Percentiles rank a stretch among this genome's conserved stretches.
phyloP scores from a whole-genome alignment of 2,329 filamentous ascomycete genomes.

The Cadophora gregata region DNA sequence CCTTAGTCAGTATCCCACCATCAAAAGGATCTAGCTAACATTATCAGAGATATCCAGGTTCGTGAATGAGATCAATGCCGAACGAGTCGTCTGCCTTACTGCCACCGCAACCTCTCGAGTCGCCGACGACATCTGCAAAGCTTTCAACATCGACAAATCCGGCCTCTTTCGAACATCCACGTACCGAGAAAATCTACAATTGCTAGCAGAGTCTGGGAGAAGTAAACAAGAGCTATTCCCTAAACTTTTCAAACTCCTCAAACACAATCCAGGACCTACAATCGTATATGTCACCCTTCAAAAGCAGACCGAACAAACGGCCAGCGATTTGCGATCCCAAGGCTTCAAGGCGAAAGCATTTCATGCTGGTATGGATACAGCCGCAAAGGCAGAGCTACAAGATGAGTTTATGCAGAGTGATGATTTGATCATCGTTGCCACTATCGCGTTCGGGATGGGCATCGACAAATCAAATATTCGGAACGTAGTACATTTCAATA shows the following conservation, averaged over 20 bases:
- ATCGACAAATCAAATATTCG: slow-evolving; percentile 63
- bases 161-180: slow-evolving; percentile 64
- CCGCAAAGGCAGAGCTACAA: slow-evolving; percentile 53
- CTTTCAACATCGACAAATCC: slow-evolving; percentile 54
- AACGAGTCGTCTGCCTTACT: slow-evolving; percentile 64
- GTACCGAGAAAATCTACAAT: slow-evolving; percentile 60
- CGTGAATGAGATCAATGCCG: slow-evolving; percentile 58
- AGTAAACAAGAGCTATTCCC: slow-evolving; percentile 53
- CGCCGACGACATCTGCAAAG: slow-evolving; percentile 58
- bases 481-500: slow-evolving; percentile 59
- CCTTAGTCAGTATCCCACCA: slow-evolving; percentile 47
- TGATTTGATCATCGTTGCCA: slow-evolving; percentile 57
- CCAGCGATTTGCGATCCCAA: slow-evolving; percentile 45
- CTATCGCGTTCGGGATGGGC: slow-evolving; percentile 66
- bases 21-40: slow-evolving; percentile 16
- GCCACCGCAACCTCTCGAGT: slow-evolving; percentile 64
- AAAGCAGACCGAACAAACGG: slow-evolving; percentile 55
- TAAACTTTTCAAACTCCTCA: slow-evolving; percentile 55
- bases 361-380: slow-evolving; percentile 56
- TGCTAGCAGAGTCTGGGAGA: slow-evolving; percentile 54
- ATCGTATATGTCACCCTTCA: slow-evolving; percentile 67
- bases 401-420: slow-evolving; percentile 57
- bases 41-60: slow-evolving; percentile 57
- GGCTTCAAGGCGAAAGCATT: slow-evolving; percentile 53
- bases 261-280: slow-evolving; percentile 57